phyloP scores from a whole-genome alignment of 345 rosid species.

The Geranium rotundifolium region DNA sequence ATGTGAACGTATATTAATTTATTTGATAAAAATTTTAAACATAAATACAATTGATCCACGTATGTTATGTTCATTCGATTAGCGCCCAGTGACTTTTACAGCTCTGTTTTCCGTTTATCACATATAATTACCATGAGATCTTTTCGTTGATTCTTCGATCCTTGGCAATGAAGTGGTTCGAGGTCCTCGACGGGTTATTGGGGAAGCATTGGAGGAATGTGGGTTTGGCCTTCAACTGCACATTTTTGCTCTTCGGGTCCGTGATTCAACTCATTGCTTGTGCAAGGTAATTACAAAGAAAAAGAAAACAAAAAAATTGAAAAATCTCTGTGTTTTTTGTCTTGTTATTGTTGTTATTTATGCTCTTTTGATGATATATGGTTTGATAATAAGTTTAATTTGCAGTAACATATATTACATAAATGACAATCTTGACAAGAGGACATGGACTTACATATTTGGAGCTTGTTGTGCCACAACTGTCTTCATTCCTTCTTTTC shows the following conservation, averaged over 20 bases:
- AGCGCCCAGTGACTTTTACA: not conserved
- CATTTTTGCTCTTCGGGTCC: constrained; percentile 1
- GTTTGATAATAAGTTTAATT: not conserved
- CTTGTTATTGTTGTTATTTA: too few relatives aligned
- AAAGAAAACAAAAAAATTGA: too few relatives aligned
- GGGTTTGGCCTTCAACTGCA: constrained; percentile 9
- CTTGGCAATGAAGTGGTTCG: constrained; percentile 1
- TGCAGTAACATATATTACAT: constrained; percentile 97
- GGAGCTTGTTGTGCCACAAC: constrained; percentile 99
- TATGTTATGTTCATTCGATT: too few relatives aligned
- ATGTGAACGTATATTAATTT: too few relatives aligned
- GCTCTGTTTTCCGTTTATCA: too few relatives aligned
- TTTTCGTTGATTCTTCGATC: not conserved
- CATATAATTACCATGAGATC: too few relatives aligned
- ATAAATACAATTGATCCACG: too few relatives aligned
- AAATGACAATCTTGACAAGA: constrained; percentile 87
- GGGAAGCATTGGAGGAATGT: not conserved
- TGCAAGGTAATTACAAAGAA: not conserved
- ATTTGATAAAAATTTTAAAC: too few relatives aligned
- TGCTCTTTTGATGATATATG: too few relatives aligned
- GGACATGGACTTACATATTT: constrained; percentile 98
- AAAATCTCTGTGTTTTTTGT: too few relatives aligned
- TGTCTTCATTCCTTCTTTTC: constrained; percentile 93
- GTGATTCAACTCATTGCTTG: constrained; percentile 5
- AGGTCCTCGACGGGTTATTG: constrained; percentile 4